phyloP scores from a whole-genome alignment of 768 basidiomycete species.

The Fomitopsis pulvina region DNA sequence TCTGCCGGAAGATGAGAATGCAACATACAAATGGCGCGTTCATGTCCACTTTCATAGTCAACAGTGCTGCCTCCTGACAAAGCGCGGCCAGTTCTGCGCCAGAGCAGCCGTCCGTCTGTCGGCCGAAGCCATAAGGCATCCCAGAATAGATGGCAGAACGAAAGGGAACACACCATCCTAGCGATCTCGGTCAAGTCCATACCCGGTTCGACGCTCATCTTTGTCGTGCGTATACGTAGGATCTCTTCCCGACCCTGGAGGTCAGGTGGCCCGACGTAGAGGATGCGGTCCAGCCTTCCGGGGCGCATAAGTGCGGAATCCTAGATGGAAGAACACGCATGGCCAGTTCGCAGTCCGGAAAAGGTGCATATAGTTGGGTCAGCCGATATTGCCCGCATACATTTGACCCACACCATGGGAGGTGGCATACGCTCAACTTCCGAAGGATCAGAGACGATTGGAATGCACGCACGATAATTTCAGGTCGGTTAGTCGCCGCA shows the following conservation, averaged over 20 bases:
- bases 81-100: conserved; percentile 90
- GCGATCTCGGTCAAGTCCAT: conserved; percentile 68
- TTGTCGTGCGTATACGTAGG: conserved; percentile 63
- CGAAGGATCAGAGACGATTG: too few species aligned
- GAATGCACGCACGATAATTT: conserved; percentile 63
- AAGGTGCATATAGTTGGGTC: too few species aligned
- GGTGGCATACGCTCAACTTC: too few species aligned
- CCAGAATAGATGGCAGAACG: too few species aligned
- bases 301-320: conserved; percentile 94
- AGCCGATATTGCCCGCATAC: too few species aligned
- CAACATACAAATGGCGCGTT: conserved; percentile 63
- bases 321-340: too few species aligned
- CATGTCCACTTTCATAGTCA: conserved; percentile 87
- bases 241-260: conserved; percentile 76
- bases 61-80: conserved; percentile 92
- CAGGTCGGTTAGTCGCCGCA: conserved; percentile 94
- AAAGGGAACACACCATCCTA: conserved; percentile 43
- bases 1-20: background rate
- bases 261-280: conserved; percentile 94
- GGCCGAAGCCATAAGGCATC: background rate
- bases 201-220: conserved; percentile 75
- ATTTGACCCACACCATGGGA: too few species aligned
- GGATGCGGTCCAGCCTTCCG: conserved; percentile 86
- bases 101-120: conserved; percentile 91
- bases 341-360: too few species aligned